Percentiles rank a stretch among this genome's conserved stretches.
These are phyloP conservation scores for Ceratocystis papillata DNA, from an alignment of 2,329 filamentous ascomycete genomes.

Conservation along the genomic window DNA sequence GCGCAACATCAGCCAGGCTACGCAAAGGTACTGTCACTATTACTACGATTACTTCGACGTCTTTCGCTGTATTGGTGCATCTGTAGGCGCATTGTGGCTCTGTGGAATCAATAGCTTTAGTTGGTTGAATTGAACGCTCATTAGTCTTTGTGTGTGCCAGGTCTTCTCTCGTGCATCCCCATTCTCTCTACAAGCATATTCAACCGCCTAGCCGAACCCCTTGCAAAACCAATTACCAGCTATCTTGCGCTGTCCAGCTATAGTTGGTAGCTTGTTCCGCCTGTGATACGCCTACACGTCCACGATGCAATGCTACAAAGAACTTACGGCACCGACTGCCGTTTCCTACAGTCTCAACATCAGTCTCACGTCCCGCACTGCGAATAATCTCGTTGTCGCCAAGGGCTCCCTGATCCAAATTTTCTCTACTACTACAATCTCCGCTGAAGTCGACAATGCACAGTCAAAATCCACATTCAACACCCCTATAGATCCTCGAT, in stretches of 20 bases:
- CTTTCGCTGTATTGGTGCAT: background rate
- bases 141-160: constrained; percentile 21
- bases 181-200: no score
- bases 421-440: constrained; percentile 61
- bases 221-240: no score
- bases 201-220: no score
- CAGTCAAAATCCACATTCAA: constrained; percentile 32
- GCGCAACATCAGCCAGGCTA: background rate
- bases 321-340: constrained; percentile 86
- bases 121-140: constrained; percentile 24
- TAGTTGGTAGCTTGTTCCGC: background rate
- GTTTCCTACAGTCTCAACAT: constrained; percentile 78
- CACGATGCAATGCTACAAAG: constrained; percentile 91
- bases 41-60: background rate
- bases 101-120: constrained; percentile 20
- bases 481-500: constrained; percentile 30
- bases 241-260: no score
- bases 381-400: constrained; percentile 79
- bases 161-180: background rate
- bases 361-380: constrained; percentile 62
- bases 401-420: constrained; percentile 90
- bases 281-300: background rate
- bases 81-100: constrained; percentile 16
- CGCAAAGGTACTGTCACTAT: background rate
- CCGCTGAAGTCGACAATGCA: constrained; percentile 48